Base-by-base conservation (phyloP, 2,329 filamentous ascomycete species). In the Knoxdaviesia capensis region DNA sequence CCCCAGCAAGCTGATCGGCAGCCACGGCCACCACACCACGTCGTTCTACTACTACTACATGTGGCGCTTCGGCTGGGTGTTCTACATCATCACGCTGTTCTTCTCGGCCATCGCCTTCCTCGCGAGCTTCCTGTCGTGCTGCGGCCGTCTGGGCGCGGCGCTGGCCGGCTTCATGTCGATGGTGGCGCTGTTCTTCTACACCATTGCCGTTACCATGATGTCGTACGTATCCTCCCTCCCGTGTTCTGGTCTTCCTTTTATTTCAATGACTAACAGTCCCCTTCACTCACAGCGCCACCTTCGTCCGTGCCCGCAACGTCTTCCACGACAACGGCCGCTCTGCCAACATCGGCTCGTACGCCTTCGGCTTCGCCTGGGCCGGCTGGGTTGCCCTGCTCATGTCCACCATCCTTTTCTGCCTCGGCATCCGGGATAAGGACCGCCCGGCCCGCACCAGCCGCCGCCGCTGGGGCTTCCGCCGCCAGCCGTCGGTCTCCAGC, bases 31-130 rank as follows among this genome's bases (percentile, higher is more conserved):
- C 45, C 48, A 59, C 45, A 77, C 71, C 4, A 78, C 74, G 5
- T 69, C 66, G 47, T 56, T 48, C 28, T 60, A 62, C 48, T 93
- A 77, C 66, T 96, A 71, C 63, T 84, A 86, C 61, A 69, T 90
- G 55, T 92, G 85, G 63, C 75, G 88, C 36, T 94, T 94, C 64
- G 80, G 84, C 58, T 96, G 88, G 72, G 84, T 87, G 34, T 90
- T 94, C 60, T 82, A 82, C 63, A 65, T 96, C 44, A 78, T 96
- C 49, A 74, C 77, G 11, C 71, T 94, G 34, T 76, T 94, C 66
- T 90, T 93, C 57, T 72, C 73, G 47, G 67, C 72, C 39, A 43
- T 74, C 30, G 73, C 79, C 47, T 74, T 87, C 54, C 70, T 85
- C 58, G 61, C 68, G 7, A 72, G 76, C 48, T 66, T 85, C 47